These are phyloP conservation scores for Suillus hirtellus DNA, from an alignment of 768 basidiomycete species.

Conservation along the genomic window DNA sequence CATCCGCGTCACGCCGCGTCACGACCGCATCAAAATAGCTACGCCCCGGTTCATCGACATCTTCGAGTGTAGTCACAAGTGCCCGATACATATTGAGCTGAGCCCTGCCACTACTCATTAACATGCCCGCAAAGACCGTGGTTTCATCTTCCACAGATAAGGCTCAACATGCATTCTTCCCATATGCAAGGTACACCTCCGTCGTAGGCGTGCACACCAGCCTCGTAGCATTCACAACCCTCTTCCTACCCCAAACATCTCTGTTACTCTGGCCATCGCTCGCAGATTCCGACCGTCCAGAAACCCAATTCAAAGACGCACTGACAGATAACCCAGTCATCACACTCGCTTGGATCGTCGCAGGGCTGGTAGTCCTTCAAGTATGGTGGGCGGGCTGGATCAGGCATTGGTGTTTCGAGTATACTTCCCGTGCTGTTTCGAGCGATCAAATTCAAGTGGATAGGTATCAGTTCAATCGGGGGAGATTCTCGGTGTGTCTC, in stretches of 20 bases:
- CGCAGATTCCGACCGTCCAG: constrained; percentile 53
- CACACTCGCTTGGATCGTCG: constrained; percentile 58
- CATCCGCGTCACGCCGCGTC: too few relatives aligned
- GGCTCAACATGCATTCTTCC: constrained; percentile 32
- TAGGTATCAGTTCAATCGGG: constrained; percentile 38
- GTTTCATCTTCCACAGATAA: constrained; percentile 2
- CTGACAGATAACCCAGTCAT: constrained; percentile 60
- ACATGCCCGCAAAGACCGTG: constrained; percentile 7
- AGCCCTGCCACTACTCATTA: neutral
- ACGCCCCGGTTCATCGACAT: too few relatives aligned
- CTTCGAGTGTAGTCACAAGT: too few relatives aligned
- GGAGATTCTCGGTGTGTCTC: constrained; percentile 41
- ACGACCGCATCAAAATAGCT: too few relatives aligned
- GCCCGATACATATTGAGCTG: too few relatives aligned
- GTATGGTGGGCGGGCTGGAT: constrained; percentile 76
- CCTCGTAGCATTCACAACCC: constrained; percentile 62
- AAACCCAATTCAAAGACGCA: constrained; percentile 66
- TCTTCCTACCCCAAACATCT: constrained; percentile 70
- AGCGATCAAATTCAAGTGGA: constrained; percentile 45
- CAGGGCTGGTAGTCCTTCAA: constrained; percentile 56
- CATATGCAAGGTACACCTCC: constrained; percentile 62
- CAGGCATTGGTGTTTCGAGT: constrained; percentile 55
- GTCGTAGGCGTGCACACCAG: constrained; percentile 66
- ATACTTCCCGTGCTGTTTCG: constrained; percentile 41
- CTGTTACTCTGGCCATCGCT: constrained; percentile 39